Base-by-base conservation (phyloP, 2,329 filamentous ascomycete species). In the Claviceps sorghi region DNA sequence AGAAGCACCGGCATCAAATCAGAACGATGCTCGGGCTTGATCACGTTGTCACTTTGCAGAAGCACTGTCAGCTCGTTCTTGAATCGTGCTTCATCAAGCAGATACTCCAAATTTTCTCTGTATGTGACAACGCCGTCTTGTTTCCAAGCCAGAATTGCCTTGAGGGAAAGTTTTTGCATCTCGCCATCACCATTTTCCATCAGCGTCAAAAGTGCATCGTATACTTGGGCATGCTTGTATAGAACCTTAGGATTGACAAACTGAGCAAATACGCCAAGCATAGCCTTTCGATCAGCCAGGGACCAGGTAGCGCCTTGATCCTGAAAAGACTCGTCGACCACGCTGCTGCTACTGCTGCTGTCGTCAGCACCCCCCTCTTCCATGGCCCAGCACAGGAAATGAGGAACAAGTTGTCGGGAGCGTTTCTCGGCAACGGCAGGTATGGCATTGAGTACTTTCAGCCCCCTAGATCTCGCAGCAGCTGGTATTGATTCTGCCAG, bases 21-120 rank as follows among this genome's bases (percentile, higher is more conserved):
- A 3, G 71, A 62, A 9, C 85, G 80, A 62, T 98, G 88, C 49
- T 84, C 79, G 7, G 82, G 72, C 58, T 83, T 82, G 57, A 96
- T 84, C 52, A 83, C 69, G 53, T 82, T 82, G 19, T 86, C 83
- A 17, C 84, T 79, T 61, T 88, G 84, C 51, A 98, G 77, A 57
- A 98, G 85, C 4, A 93, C 81, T 0, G 88, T 84, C n/a, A 98
- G 76, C 64, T 97, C 91, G 61, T 97, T 93, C 62, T 89, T 88
- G 69, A 97, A 95, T 48, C 87, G 80, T 26, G 86, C 83, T 56
- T 97, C 93, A 58, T 98, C 93, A 9, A 97, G 77, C 2, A 98
- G 74, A 59, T 88, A 90, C 56, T 88, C 77, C 26, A 98, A 69
- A 59, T 90, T 88, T 59, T 96, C 89, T 60, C 89, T 81, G 62